phyloP scores from a whole-genome alignment of 225 moss, liverwort and hornwort genomes.

The Anthoceros angustus region DNA sequence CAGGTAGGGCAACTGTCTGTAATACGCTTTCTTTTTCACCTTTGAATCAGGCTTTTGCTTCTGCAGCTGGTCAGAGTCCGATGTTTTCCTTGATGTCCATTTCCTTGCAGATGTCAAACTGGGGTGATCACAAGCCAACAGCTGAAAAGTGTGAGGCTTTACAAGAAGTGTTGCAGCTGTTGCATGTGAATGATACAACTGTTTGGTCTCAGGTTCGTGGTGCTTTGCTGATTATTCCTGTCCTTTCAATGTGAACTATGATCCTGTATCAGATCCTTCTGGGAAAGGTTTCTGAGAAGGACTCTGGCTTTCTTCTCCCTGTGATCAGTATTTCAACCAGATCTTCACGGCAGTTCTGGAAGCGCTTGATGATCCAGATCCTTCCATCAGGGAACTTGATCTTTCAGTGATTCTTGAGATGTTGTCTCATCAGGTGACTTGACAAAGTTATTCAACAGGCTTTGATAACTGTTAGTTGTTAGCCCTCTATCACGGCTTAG shows the following conservation, averaged over 20 bases:
- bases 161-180: conserved; percentile 41
- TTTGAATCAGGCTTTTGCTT: neutral
- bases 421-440: conserved; percentile 56
- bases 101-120: conserved; percentile 47
- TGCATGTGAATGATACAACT: conserved; percentile 33
- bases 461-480: neutral
- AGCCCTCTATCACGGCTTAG: neutral
- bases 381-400: conserved; percentile 58
- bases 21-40: neutral
- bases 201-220: conserved; percentile 54
- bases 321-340: conserved; percentile 54
- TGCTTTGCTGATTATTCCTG: neutral
- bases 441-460: neutral
- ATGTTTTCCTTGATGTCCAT: neutral
- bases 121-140: conserved; percentile 43
- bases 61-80: neutral
- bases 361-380: conserved; percentile 67
- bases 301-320: neutral
- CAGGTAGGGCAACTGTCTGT: neutral
- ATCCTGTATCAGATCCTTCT: conserved; percentile 10
- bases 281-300: neutral
- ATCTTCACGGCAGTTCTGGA: conserved; percentile 56
- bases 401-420: conserved; percentile 59
- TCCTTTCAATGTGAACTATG: neutral
- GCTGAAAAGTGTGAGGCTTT: conserved; percentile 49